Percentiles rank a stretch among this genome's conserved stretches.
These are phyloP conservation scores for Dendrobium nobile DNA, from an alignment of 106 monocot species.

Conservation along the genomic window DNA sequence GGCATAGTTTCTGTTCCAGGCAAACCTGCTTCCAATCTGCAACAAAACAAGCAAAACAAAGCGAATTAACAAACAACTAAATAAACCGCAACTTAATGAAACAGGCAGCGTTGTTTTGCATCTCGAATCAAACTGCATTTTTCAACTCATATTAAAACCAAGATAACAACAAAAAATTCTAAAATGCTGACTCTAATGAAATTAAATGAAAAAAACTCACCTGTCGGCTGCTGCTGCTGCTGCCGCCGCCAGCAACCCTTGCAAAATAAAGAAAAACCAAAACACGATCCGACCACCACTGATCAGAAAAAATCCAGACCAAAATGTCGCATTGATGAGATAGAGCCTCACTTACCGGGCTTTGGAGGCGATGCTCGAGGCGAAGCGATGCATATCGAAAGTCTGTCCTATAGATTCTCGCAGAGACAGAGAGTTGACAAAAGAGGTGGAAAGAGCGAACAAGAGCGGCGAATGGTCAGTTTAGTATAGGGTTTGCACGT, in stretches of 20 bases:
- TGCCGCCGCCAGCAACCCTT: slow-evolving; percentile 16
- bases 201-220: slow-evolving; percentile 6
- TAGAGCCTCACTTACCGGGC: slow-evolving; percentile 15
- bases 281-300: not conserved
- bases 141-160: not conserved
- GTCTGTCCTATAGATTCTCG: not conserved
- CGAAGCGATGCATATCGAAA: slow-evolving; percentile 32
- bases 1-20: slow-evolving; percentile 47
- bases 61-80: not conserved
- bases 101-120: not conserved
- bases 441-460: not conserved
- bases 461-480: not conserved
- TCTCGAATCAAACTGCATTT: not conserved
- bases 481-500: not conserved
- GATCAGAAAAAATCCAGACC: not conserved
- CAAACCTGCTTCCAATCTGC: slow-evolving; percentile 24
- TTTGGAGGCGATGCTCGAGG: slow-evolving; percentile 20
- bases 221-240: slow-evolving; percentile 29
- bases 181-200: not conserved
- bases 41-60: not conserved
- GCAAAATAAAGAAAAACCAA: slow-evolving; percentile 3
- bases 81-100: not conserved
- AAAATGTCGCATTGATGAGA: not conserved
- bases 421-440: not conserved
- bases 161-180: not conserved